These are phyloP conservation scores for Sugiyamaella sp. DNA, from an alignment of 1,139 yeast species.

Conservation along the genomic window DNA sequence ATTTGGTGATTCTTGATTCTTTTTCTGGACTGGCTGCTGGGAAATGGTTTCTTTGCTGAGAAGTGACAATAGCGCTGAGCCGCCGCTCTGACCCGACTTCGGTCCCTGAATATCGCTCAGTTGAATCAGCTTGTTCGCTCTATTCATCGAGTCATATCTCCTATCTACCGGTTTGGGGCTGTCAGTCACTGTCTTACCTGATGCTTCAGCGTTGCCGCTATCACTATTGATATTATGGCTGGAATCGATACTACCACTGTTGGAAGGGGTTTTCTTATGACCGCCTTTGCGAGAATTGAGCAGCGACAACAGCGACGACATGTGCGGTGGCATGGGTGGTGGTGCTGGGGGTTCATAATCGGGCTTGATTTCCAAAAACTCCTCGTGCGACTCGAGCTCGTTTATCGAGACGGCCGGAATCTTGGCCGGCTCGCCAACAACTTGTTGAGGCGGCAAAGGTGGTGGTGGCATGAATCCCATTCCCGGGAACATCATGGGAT, in stretches of 20 bases:
- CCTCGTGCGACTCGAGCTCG: not conserved
- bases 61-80: constrained; percentile 12
- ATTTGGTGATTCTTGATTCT: constrained; percentile 22
- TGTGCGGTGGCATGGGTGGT: constrained; percentile 19
- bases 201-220: not conserved
- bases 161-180: constrained; percentile 12
- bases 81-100: constrained; percentile 7
- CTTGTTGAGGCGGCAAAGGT: constrained; percentile 31
- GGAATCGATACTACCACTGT: not conserved
- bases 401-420: not conserved
- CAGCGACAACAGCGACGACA: constrained; percentile 18
- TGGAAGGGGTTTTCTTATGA: constrained; percentile 8
- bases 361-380: constrained; percentile 2
- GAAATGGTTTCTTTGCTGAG: constrained; percentile 7
- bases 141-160: constrained; percentile 14
- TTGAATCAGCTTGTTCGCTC: constrained; percentile 11
- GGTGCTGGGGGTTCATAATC: constrained; percentile 15
- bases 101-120: constrained; percentile 15
- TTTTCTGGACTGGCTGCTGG: constrained; percentile 23
- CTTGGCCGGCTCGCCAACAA: not conserved
- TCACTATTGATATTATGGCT: not conserved
- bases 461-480: constrained; percentile 44
- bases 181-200: not conserved
- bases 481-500: constrained; percentile 35
- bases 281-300: constrained; percentile 19